Percentiles rank a stretch among this genome's conserved stretches.
These are phyloP conservation scores for Kluyveromyces dobzhanskii DNA, from an alignment of 805 yeast genomes.

Conservation along the genomic window DNA sequence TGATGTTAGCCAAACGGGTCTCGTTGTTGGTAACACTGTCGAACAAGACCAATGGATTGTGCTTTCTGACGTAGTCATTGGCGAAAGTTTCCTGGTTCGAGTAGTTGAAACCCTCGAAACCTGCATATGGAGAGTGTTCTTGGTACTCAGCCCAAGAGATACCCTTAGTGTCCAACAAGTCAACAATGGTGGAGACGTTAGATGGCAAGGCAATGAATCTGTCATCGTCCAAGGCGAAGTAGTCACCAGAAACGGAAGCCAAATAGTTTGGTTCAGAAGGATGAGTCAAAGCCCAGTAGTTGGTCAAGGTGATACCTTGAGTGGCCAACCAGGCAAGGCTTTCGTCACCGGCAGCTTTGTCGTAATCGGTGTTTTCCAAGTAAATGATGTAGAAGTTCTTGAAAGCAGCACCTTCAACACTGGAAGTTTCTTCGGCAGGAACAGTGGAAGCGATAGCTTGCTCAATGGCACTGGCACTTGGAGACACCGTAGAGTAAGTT, in stretches of 20 bases:
- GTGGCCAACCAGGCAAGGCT: constrained; percentile 36
- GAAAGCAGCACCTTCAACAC: constrained; percentile 33
- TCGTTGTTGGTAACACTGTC: constrained; percentile 32
- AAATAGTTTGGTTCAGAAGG: constrained; percentile 49
- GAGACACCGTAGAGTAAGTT: constrained; percentile 26
- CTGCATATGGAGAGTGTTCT: constrained; percentile 46
- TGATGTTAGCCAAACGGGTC: constrained; percentile 36
- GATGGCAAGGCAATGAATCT: constrained; percentile 36
- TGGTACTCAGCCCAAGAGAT: constrained; percentile 49
- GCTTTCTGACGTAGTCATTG: constrained; percentile 44
- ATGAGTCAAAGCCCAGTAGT: constrained; percentile 45
- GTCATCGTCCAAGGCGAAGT: constrained; percentile 41
- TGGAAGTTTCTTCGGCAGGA: constrained; percentile 26
- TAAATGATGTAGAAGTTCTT: constrained; percentile 37
- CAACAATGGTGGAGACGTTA: constrained; percentile 41
- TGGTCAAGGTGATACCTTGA: constrained; percentile 38
- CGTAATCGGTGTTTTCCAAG: constrained; percentile 46
- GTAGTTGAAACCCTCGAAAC: constrained; percentile 41
- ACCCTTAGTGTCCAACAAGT: constrained; percentile 36
- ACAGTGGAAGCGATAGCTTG: constrained; percentile 29
- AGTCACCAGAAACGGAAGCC: constrained; percentile 43
- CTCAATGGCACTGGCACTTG: constrained; percentile 29
- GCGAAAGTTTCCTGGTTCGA: constrained; percentile 35
- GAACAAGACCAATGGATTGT: constrained; percentile 39
- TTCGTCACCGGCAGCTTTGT: constrained; percentile 39